These are phyloP conservation scores for Halophytophthora polymorphica DNA, from an alignment of 352 stramenopile species.

Conservation along the genomic window DNA sequence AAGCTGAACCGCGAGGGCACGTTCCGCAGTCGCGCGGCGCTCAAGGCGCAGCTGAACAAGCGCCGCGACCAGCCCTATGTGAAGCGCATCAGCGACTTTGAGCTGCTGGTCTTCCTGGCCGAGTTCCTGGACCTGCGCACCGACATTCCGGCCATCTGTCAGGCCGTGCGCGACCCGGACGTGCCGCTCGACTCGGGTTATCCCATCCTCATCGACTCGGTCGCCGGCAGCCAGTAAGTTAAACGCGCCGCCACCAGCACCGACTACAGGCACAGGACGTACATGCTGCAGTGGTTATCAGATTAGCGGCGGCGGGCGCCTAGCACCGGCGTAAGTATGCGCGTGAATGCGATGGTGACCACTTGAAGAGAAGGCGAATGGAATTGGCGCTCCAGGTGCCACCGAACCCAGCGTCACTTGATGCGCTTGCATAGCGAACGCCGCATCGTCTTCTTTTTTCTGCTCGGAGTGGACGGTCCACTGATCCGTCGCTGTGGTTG, in stretches of 20 bases:
- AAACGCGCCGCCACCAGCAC: not conserved
- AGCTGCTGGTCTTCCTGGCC: slow-evolving; percentile 93
- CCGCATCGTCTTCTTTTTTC: too few species aligned
- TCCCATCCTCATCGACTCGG: slow-evolving; percentile 93
- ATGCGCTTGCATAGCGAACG: too few species aligned
- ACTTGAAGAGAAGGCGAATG: too few species aligned
- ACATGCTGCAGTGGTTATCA: not conserved
- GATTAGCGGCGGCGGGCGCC: not conserved
- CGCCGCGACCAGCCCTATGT: slow-evolving; percentile 61
- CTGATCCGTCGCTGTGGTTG: too few species aligned
- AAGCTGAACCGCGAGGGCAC: slow-evolving; percentile 89
- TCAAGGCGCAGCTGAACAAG: slow-evolving; percentile 91
- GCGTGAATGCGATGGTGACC: too few species aligned
- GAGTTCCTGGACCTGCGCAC: slow-evolving; percentile 91
- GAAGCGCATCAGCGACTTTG: slow-evolving; percentile 95
- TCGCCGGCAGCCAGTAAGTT: slow-evolving; percentile 77
- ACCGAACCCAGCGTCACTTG: not conserved
- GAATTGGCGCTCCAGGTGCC: too few species aligned
- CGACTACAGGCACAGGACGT: not conserved
- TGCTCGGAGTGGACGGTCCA: too few species aligned
- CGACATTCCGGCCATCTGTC: slow-evolving; percentile 93
- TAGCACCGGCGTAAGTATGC: not conserved
- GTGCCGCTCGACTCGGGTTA: slow-evolving; percentile 94
- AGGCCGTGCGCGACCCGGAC: slow-evolving; percentile 86
- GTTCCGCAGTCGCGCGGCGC: slow-evolving; percentile 82